These are phyloP conservation scores for Tephrocybe sp. DNA, from an alignment of 768 basidiomycete species.

Conservation along the genomic window DNA sequence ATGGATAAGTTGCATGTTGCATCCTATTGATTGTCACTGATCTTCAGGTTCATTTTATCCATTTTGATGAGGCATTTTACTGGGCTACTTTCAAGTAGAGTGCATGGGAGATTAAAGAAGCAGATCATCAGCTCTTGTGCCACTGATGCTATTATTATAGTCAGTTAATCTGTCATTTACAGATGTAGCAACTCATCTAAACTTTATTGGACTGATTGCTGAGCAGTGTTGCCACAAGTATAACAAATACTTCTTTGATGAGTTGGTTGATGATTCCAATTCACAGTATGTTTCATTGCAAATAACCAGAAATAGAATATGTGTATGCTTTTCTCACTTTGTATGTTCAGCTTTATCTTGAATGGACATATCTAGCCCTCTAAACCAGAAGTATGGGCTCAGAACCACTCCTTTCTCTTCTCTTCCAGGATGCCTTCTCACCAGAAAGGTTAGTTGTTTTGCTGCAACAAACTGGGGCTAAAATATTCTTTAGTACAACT, in stretches of 20 bases:
- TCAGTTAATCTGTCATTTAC: not conserved
- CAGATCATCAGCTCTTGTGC: constrained; percentile 42
- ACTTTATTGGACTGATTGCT: constrained; percentile 65
- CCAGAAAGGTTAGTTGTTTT: constrained; percentile 57
- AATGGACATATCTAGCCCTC: too few relatives aligned
- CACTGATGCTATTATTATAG: not conserved
- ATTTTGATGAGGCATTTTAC: constrained; percentile 42
- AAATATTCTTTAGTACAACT: constrained; percentile 50
- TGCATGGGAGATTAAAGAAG: constrained; percentile 67
- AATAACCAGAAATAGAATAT: constrained; percentile 78
- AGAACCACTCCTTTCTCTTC: constrained; percentile 75
- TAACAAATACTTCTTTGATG: constrained; percentile 13
- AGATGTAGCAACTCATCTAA: constrained; percentile 67
- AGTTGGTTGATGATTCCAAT: not conserved
- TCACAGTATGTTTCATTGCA: constrained; percentile 69
- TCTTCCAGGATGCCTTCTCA: constrained; percentile 69
- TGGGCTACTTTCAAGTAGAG: constrained; percentile 82
- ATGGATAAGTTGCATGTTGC: constrained; percentile 52
- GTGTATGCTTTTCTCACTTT: constrained; percentile 34
- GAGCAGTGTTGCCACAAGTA: constrained; percentile 80
- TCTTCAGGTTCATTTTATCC: too few relatives aligned
- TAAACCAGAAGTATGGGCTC: constrained; percentile 64
- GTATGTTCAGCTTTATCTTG: constrained; percentile 34
- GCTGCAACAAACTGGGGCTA: not conserved
- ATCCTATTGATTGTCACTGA: too few relatives aligned